Conservation (phyloP, 108 stramenopile species). For the Stephanodiscus triporus region DNA sequence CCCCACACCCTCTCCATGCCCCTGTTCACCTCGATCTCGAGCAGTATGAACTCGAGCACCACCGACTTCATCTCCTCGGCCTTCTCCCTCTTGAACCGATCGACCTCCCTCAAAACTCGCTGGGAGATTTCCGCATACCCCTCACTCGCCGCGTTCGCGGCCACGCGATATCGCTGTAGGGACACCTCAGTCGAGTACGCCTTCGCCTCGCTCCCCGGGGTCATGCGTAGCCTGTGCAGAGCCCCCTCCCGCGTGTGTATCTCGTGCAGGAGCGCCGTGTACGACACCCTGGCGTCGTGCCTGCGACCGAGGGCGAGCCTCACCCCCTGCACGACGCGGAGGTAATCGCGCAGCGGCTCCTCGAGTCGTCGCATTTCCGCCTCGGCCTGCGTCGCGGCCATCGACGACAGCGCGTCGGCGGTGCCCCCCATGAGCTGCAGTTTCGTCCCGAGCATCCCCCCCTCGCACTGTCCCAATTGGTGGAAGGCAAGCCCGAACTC, state of each 20-base stretch:
- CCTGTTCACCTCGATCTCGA: slow-evolving; percentile 95
- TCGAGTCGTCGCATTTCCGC: slow-evolving; percentile 87
- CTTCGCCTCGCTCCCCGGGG: slow-evolving; percentile 85
- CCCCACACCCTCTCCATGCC: slow-evolving; percentile 94
- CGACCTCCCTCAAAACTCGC: slow-evolving; percentile 94
- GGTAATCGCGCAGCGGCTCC: slow-evolving; percentile 94
- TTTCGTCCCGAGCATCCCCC: slow-evolving; percentile 84
- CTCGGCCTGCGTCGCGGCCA: slow-evolving; percentile 87
- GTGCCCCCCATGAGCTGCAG: slow-evolving; percentile 85
- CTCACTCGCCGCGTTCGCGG: slow-evolving; percentile 72
- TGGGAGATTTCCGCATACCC: slow-evolving; percentile 88
- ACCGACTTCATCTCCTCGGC: slow-evolving; percentile 94
- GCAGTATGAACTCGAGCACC: slow-evolving; percentile 89
- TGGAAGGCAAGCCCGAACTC: slow-evolving; percentile 98
- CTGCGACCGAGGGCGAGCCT: slow-evolving; percentile 90
- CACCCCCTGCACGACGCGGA: slow-evolving; percentile 92
- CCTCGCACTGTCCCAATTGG: slow-evolving; percentile 92
- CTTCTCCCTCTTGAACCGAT: slow-evolving; percentile 96
- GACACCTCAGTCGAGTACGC: slow-evolving; percentile 87
- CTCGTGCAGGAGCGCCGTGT: slow-evolving; percentile 75
- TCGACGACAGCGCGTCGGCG: slow-evolving; percentile 78
- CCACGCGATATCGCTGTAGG: slow-evolving; percentile 74
- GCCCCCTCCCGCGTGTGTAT: slow-evolving; percentile 70
- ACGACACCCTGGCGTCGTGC: slow-evolving; percentile 88
- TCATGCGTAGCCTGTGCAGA: slow-evolving; percentile 66